phyloP scores from a whole-genome alignment of 192 early-diverging fungal species.

The Kappamyces sp. region DNA sequence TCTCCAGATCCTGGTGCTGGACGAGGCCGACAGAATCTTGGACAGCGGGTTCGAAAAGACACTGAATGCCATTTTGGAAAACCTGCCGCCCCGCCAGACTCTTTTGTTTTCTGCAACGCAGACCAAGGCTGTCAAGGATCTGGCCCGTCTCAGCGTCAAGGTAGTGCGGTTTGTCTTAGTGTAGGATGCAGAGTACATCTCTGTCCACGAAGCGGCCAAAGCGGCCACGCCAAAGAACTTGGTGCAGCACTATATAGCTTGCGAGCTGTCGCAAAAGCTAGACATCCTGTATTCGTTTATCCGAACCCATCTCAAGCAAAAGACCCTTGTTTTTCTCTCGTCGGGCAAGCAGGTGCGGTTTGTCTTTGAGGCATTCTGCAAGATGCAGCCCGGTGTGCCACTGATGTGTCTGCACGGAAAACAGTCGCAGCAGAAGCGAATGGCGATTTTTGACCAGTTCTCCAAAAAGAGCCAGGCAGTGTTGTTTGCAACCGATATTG shows the following conservation, averaged over 20 bases:
- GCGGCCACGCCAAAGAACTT: conserved; percentile 77
- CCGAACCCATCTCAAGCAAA: conserved; percentile 82
- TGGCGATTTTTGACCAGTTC: conserved; percentile 92
- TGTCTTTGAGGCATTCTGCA: conserved; percentile 91
- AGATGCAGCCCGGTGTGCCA: conserved; percentile 87
- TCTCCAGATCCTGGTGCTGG: conserved; percentile 76
- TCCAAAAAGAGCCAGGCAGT: conserved; percentile 67
- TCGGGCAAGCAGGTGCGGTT: conserved; percentile 95
- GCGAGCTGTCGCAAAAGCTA: conserved; percentile 82
- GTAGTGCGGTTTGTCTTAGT: conserved; percentile 24
- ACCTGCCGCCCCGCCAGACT: conserved; percentile 86
- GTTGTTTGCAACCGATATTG: conserved; percentile 92
- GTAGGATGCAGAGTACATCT: conserved; percentile 86
- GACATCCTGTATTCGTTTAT: conserved; percentile 94
- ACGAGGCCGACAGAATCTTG: conserved; percentile 96
- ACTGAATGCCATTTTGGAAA: conserved; percentile 79
- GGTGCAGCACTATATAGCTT: conserved; percentile 79
- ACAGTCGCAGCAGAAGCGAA: conserved; percentile 90
- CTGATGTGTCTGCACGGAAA: conserved; percentile 91
- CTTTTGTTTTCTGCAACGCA: conserved; percentile 97
- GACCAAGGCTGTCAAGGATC: conserved; percentile 91
- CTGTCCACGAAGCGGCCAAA: conserved; percentile 82
- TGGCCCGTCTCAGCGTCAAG: conserved; percentile 82
- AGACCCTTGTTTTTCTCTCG: conserved; percentile 89
- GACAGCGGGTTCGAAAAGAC: conserved; percentile 93